Percentiles rank a stretch among this genome's conserved stretches.
Evolutionary conservation across 2,329 filamentous ascomycete species (phyloP).

Genomic region (Paramyrothecium sp.): DNA sequence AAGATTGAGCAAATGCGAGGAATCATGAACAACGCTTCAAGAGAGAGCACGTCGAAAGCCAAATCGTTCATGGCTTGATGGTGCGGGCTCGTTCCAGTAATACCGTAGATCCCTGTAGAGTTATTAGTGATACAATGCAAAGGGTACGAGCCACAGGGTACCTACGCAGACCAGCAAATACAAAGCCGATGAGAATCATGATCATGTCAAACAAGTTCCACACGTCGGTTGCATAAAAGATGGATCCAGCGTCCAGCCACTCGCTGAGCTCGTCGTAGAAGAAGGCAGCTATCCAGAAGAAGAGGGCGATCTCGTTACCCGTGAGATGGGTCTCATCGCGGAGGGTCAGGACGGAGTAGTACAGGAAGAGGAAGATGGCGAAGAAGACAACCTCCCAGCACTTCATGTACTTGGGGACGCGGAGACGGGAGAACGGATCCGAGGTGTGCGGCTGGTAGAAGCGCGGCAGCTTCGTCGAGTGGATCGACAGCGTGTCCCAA

Average conservation of each 20-base stretch:
- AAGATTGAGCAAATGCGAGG: constrained; percentile 86
- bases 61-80: constrained; percentile 67
- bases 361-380: constrained; percentile 70
- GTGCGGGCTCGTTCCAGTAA: constrained; percentile 37
- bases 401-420: constrained; percentile 83
- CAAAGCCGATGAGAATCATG: constrained; percentile 70
- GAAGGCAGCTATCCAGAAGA: constrained; percentile 85
- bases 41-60: constrained; percentile 83
- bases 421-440: constrained; percentile 71
- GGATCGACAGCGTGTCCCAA: constrained; percentile 75
- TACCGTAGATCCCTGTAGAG: constrained; percentile 26
- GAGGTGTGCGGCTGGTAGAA: constrained; percentile 68
- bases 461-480: constrained; percentile 72
- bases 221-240: constrained; percentile 82
- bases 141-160: constrained; percentile 10
- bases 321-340: constrained; percentile 67
- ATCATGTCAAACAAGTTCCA: constrained; percentile 75
- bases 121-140: constrained; percentile 5
- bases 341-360: constrained; percentile 82
- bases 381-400: constrained; percentile 84
- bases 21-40: constrained; percentile 88
- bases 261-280: constrained; percentile 85
- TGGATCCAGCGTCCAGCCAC: constrained; percentile 79
- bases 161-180: constrained; percentile 73
- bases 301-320: constrained; percentile 68